phyloP scores from a whole-genome alignment of 2,329 filamentous ascomycete species.

The Cladosporium sphaerospermum region DNA sequence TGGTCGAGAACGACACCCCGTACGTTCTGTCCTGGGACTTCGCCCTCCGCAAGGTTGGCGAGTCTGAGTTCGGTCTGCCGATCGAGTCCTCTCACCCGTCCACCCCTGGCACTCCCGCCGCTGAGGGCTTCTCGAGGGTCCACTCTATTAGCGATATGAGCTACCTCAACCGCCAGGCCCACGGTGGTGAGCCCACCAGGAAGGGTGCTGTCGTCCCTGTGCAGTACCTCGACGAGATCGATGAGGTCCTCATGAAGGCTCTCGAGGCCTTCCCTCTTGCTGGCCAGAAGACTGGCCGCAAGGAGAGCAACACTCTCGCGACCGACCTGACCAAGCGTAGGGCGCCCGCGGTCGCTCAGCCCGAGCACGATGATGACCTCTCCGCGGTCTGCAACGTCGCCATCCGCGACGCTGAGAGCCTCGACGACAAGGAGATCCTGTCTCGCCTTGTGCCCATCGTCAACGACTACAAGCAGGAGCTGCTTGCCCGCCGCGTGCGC shows the following conservation, averaged over 20 bases:
- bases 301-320: constrained; percentile 50
- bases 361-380: constrained; percentile 66
- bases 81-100: constrained; percentile 75
- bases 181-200: constrained; percentile 63
- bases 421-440: constrained; percentile 75
- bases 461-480: constrained; percentile 73
- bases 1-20: constrained; percentile 66
- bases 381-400: constrained; percentile 90
- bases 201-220: constrained; percentile 95
- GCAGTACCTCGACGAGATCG: constrained; percentile 87
- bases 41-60: constrained; percentile 83
- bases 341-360: constrained; percentile 41
- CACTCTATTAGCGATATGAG: constrained; percentile 96
- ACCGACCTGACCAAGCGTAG: constrained; percentile 71
- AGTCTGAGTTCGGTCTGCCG: constrained; percentile 81
- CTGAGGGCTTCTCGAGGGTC: constrained; percentile 69
- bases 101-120: constrained; percentile 52
- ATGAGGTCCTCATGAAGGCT: constrained; percentile 77
- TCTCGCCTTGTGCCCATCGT: constrained; percentile 69
- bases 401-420: constrained; percentile 77
- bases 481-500: constrained; percentile 73
- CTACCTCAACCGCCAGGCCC: constrained; percentile 67
- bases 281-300: constrained; percentile 36
- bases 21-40: constrained; percentile 94
- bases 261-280: constrained; percentile 69